These are phyloP conservation scores for Pyrus hybrid DNA, from an alignment of 331 rosid genomes.

Conservation along the genomic window DNA sequence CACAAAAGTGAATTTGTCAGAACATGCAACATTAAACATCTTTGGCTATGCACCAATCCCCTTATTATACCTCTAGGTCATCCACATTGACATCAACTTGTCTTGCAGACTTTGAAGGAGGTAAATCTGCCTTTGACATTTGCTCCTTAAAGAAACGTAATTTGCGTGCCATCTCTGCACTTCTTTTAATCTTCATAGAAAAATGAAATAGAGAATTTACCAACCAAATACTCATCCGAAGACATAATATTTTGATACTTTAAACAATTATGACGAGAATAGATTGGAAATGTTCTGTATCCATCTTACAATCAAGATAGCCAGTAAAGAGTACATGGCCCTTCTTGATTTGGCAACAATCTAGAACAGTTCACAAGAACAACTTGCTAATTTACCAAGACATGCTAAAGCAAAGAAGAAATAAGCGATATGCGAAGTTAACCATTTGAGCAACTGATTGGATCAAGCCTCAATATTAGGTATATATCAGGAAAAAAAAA, in stretches of 20 bases:
- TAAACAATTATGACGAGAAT: background rate
- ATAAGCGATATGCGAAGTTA: background rate
- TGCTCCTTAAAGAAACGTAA: constrained; percentile 88
- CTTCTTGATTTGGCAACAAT: background rate
- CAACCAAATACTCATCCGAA: background rate
- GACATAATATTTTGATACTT: background rate
- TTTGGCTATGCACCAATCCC: background rate
- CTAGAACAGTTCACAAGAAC: background rate
- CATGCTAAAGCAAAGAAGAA: background rate
- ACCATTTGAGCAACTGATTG: background rate
- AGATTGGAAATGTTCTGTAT: background rate
- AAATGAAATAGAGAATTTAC: background rate
- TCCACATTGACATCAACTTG: constrained; percentile 50
- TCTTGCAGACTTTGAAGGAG: constrained; percentile 35
- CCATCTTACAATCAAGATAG: background rate
- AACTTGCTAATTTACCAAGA: background rate
- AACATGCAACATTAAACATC: background rate
- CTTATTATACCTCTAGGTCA: constrained; percentile 64
- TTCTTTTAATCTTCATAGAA: constrained; percentile 67
- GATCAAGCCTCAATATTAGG: background rate
- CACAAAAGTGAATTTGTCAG: constrained; percentile 14
- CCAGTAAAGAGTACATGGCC: background rate
- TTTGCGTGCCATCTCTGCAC: constrained; percentile 94
- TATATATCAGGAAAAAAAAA: background rate
- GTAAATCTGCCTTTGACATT: constrained; percentile 75